Conservation (phyloP, 2,329 filamentous ascomycete species). For the Aureobasidium lini region DNA sequence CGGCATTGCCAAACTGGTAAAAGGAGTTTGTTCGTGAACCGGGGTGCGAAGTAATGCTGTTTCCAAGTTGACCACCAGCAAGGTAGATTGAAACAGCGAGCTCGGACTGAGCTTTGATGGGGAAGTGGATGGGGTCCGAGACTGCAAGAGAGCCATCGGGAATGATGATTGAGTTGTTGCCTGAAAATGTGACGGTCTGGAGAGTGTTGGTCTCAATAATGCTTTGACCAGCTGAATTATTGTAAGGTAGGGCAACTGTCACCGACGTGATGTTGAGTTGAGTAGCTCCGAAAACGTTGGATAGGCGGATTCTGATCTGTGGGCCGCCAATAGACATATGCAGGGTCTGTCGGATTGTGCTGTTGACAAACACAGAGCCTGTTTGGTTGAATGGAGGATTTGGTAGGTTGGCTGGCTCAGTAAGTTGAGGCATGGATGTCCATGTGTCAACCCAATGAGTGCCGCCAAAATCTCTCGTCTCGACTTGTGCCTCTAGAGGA, state of each 20-base stretch:
- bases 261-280: conserved; percentile 54
- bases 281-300: conserved; percentile 57
- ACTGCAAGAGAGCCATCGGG: conserved; percentile 52
- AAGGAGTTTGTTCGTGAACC: conserved; percentile 57
- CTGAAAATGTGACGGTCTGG: conserved; percentile 52
- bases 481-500: not conserved
- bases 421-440: conserved; percentile 59
- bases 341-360: conserved; percentile 60
- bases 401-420: conserved; percentile 55
- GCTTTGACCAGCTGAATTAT: conserved; percentile 47
- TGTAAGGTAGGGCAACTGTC: conserved; percentile 49
- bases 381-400: conserved; percentile 51
- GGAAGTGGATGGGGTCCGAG: conserved; percentile 54
- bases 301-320: conserved; percentile 55
- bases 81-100: conserved; percentile 54
- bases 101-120: conserved; percentile 43
- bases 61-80: conserved; percentile 47
- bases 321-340: conserved; percentile 50
- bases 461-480: conserved; percentile 15
- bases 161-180: conserved; percentile 42
- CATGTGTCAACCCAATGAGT: conserved; percentile 55
- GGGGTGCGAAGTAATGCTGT: conserved; percentile 55
- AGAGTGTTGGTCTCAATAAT: conserved; percentile 47
- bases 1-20: conserved; percentile 52
- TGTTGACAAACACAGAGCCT: conserved; percentile 50